A percentile compares a stretch with the other conserved stretches of the same genome.
These are phyloP conservation scores for Starmera dryadoides DNA, from an alignment of 805 yeast species.

Conservation along the genomic window DNA sequence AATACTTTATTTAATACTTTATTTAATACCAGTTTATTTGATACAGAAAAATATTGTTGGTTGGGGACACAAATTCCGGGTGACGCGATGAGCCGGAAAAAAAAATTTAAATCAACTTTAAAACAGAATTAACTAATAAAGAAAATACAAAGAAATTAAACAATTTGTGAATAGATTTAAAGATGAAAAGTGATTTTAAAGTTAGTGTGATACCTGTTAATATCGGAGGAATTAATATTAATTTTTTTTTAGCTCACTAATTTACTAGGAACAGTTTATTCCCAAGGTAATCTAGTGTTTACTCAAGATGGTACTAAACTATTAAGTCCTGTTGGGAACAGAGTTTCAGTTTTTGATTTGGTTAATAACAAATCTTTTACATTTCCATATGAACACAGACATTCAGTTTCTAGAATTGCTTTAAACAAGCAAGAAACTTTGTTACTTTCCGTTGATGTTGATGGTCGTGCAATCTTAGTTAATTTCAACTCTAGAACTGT, in stretches of 20 bases:
- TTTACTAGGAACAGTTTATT: constrained; percentile 87
- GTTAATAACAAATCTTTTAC: constrained; percentile 82
- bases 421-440: constrained; percentile 77
- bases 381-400: constrained; percentile 87
- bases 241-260: constrained; percentile 53
- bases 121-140: background rate
- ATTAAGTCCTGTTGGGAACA: constrained; percentile 89
- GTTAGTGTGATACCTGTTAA: constrained; percentile 10
- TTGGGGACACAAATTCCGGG: background rate
- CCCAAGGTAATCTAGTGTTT: constrained; percentile 84
- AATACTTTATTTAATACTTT: no score
- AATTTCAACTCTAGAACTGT: constrained; percentile 80
- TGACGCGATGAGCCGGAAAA: constrained; percentile 12
- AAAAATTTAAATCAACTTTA: background rate
- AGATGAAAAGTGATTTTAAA: constrained; percentile 78
- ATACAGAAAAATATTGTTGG: background rate
- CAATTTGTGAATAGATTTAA: no score
- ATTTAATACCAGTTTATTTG: background rate
- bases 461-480: constrained; percentile 89
- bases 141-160: background rate
- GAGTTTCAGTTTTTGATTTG: constrained; percentile 84
- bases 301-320: constrained; percentile 80
- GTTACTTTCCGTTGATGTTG: constrained; percentile 76
- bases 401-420: constrained; percentile 72
- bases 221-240: background rate